Evolutionary conservation across 2,329 filamentous ascomycete species (phyloP), one percentile per base, ranked within the genome.

Genomic region (Colletotrichum orchidophilum): DNA sequence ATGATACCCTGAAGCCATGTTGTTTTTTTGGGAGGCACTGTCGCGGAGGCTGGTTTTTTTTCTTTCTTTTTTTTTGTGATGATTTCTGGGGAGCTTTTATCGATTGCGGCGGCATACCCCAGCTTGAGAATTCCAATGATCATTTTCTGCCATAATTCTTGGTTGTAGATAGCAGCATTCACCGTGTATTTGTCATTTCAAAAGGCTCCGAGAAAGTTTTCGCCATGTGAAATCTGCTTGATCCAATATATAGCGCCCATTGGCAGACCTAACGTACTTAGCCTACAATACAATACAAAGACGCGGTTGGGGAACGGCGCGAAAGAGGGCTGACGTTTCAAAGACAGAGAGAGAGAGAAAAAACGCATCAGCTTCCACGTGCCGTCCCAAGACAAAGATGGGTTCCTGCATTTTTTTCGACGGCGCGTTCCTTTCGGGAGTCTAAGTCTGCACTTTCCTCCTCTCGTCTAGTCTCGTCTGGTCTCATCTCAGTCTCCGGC

Each of bases 1-100:
- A 71, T 53, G 64, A 63, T 68, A 71, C 68, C 58, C 58, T 18
- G 64, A 12, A 29, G 60, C 15, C n/a, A 58, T 58, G 59, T 31
- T 18, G 57, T 24, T 55, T 12, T 21, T 53, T 63, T 42, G 11
- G 33, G 24, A 29, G 50, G 33, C 27, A 8, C 21, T 26, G 21
- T 33, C 15, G 24, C 24, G 18, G 50, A 35, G 11, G 24, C 9
- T 53, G 29, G 9, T 35, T 29, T 13, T n/a, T 49, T 9, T 26
- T 26, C 3, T 35, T 66, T 31, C 31, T 39, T 50, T 55, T n/a
- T n/a, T n/a, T n/a, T n/a, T n/a, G n/a, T n/a, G n/a, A n/a, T n/a
- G n/a, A n/a, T n/a, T n/a, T n/a, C n/a, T 49, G 18, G 13, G 26
- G 39, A 26, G 27, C 12, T 3, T 33, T 33, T 33, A 4, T 50